These are phyloP conservation scores for Botrytis aclada DNA, from an alignment of 2,329 filamentous ascomycete species.

Conservation along the genomic window DNA sequence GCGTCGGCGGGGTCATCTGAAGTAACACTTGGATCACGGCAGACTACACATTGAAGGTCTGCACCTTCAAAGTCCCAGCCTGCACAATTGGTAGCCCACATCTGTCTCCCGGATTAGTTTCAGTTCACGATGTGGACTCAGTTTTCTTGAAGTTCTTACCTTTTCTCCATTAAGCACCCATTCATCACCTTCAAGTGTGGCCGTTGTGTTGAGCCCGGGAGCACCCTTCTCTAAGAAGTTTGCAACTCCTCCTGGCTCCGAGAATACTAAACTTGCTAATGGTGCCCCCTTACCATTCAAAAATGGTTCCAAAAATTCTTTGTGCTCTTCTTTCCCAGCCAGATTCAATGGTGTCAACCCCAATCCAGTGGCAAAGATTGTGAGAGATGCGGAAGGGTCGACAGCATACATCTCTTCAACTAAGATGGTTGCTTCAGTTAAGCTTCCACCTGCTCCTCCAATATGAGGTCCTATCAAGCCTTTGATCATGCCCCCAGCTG, in stretches of 20 bases:
- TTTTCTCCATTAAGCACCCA: constrained; percentile 55
- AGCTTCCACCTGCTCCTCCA: constrained; percentile 44
- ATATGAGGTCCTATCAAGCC: constrained; percentile 45
- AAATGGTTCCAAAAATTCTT: constrained; percentile 48
- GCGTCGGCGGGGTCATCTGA: constrained; percentile 35
- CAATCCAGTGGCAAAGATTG: constrained; percentile 50
- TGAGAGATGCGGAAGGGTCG: constrained; percentile 49
- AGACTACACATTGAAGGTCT: constrained; percentile 52
- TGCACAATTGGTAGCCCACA: constrained; percentile 53
- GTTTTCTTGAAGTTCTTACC: constrained; percentile 31
- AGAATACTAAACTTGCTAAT: constrained; percentile 50
- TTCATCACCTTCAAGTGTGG: constrained; percentile 46
- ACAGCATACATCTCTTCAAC: constrained; percentile 53
- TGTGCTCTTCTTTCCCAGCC: constrained; percentile 41
- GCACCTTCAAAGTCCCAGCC: constrained; percentile 53
- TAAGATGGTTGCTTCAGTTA: constrained; percentile 49
- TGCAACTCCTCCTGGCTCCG: constrained; percentile 49
- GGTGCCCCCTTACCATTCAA: constrained; percentile 45
- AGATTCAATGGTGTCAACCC: constrained; percentile 51
- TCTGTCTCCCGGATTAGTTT: constrained; percentile 31
- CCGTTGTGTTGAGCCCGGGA: constrained; percentile 48
- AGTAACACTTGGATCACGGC: constrained; percentile 38
- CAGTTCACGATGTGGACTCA: background rate
- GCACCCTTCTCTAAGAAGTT: constrained; percentile 52
- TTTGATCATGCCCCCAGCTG: constrained; percentile 46